phyloP scores from a whole-genome alignment of 192 early-diverging fungal genomes.

The Chytriomyces confervae region DNA sequence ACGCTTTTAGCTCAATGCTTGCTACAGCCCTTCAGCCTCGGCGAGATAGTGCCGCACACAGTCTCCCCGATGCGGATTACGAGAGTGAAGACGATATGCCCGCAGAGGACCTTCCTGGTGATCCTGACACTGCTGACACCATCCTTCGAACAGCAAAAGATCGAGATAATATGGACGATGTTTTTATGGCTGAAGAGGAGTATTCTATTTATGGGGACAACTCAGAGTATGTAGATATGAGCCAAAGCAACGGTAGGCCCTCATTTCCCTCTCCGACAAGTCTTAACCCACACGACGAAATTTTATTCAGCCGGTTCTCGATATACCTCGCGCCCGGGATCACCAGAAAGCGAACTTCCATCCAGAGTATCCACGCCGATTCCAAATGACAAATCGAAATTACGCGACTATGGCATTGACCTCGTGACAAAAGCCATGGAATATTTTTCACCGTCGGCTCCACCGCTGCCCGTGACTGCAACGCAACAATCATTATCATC shows the following conservation, averaged over 20 bases:
- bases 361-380: neutral
- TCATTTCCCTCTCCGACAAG: too few relatives aligned
- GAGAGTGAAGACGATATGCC: conserved; percentile 9
- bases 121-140: neutral
- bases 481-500: neutral
- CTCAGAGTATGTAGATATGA: neutral
- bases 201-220: conserved; percentile 23
- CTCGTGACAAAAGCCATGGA: conserved; percentile 20
- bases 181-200: conserved; percentile 27
- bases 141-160: conserved; percentile 3
- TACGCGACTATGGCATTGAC: conserved; percentile 7
- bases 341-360: neutral
- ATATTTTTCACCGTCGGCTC: conserved; percentile 29
- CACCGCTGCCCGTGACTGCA: neutral
- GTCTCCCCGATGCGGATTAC: neutral
- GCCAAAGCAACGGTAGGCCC: too few relatives aligned
- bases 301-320: neutral
- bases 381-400: conserved; percentile 13
- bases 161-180: conserved; percentile 8
- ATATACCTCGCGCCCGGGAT: neutral
- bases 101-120: conserved; percentile 3
- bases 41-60: neutral
- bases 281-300: too few relatives aligned
- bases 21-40: neutral
- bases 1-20: conserved; percentile 9